Evolutionary conservation across 148 eudicot species (phyloP).

Genomic region (Amaranthus cruentus): DNA sequence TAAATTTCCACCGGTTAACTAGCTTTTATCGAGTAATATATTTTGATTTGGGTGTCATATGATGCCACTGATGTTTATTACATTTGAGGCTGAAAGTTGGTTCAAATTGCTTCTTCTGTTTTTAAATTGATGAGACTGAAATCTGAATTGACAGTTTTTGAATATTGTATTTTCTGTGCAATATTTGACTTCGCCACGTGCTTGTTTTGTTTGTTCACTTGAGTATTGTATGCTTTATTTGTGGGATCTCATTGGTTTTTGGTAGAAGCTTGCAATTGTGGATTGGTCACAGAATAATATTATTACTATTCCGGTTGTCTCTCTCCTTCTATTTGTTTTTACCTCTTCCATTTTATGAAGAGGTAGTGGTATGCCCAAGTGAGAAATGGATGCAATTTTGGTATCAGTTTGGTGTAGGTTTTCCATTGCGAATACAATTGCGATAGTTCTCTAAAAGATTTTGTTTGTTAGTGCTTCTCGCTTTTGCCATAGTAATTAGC

Average conservation of each 20-base stretch:
- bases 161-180: neutral
- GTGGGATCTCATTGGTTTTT: neutral
- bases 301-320: neutral
- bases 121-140: constrained; percentile 4
- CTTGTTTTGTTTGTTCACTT: neutral
- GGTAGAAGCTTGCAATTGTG: neutral
- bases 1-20: too few species aligned
- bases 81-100: neutral
- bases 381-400: neutral
- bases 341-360: neutral
- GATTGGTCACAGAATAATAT: neutral
- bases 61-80: neutral
- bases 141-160: too few species aligned
- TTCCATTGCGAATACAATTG: too few species aligned
- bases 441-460: too few species aligned
- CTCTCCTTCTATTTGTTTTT: neutral
- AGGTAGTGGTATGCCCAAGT: neutral
- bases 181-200: neutral
- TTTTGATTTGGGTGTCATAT: constrained; percentile 2
- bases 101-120: neutral
- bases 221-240: neutral
- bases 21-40: neutral
- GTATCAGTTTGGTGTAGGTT: neutral
- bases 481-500: too few species aligned
- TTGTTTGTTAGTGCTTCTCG: too few species aligned